Evolutionary conservation across 768 basidiomycete species (phyloP).

Genomic region (Tulasnella calospora): DNA sequence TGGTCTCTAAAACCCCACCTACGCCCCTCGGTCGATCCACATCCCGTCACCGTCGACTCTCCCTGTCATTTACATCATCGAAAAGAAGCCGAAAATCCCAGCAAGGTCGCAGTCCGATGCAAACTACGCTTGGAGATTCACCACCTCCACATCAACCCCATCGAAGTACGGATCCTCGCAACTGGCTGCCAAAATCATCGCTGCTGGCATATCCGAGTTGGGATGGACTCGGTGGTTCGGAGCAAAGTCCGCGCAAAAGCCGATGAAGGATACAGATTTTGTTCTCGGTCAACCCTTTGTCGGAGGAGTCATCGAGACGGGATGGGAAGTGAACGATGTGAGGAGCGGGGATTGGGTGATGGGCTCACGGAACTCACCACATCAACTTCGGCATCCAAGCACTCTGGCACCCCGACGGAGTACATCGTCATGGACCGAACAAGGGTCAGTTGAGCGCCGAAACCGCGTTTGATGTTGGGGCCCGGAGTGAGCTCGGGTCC

Average conservation of each 20-base stretch:
- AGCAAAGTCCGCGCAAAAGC: slow-evolving; percentile 37
- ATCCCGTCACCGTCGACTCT: neutral
- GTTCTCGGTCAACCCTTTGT: slow-evolving; percentile 86
- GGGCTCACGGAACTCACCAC: slow-evolving; percentile 62
- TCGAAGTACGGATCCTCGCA: no score
- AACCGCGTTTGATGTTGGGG: slow-evolving; percentile 41
- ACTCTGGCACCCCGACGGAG: slow-evolving; percentile 79
- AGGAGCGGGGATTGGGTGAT: slow-evolving; percentile 83
- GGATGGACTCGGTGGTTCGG: slow-evolving; percentile 61
- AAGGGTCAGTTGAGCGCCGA: slow-evolving; percentile 66
- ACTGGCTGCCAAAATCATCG: no score
- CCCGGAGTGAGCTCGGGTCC: slow-evolving; percentile 31
- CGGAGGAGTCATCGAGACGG: slow-evolving; percentile 75
- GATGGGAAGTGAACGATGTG: slow-evolving; percentile 67
- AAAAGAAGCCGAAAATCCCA: no score
- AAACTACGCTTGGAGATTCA: no score
- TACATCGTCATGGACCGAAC: slow-evolving; percentile 80
- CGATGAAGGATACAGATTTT: slow-evolving; percentile 48
- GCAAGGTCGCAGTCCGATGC: no score
- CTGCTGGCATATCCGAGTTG: slow-evolving; percentile 71
- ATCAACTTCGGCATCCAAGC: neutral
- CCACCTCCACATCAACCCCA: no score
- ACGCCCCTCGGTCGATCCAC: neutral
- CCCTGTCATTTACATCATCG: no score
- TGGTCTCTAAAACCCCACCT: neutral